Percentiles rank a stretch among this genome's conserved stretches.
These are phyloP conservation scores for Cephalotrichum gorgonifer DNA, from an alignment of 2,329 filamentous ascomycete genomes.

Conservation along the genomic window DNA sequence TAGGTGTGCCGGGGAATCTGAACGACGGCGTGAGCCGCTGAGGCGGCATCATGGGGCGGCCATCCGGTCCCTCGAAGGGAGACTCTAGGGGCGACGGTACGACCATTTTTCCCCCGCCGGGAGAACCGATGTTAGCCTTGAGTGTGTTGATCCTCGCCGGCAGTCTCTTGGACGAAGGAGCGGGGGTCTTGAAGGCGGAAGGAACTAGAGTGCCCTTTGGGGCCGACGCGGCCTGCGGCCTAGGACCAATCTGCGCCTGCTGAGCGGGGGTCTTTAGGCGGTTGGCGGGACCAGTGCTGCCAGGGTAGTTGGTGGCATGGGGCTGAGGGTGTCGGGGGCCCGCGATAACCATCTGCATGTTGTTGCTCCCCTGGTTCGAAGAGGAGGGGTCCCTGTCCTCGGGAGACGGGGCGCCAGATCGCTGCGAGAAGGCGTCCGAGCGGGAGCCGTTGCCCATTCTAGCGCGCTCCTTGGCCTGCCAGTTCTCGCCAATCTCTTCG, in stretches of 20 bases:
- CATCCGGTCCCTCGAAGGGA: background rate
- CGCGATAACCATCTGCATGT: background rate
- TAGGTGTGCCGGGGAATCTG: background rate
- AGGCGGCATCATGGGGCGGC: background rate
- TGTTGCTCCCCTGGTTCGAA: background rate
- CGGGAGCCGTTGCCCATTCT: background rate
- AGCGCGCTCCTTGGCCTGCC: background rate
- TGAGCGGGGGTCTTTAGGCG: background rate
- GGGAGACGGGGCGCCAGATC: background rate
- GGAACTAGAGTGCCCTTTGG: background rate
- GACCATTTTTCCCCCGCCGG: background rate
- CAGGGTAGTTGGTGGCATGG: background rate
- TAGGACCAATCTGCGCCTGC: background rate
- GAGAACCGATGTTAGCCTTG: background rate
- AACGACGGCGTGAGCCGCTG: background rate
- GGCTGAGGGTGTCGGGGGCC: background rate
- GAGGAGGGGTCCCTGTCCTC: background rate
- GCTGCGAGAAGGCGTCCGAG: background rate
- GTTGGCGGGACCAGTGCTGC: background rate
- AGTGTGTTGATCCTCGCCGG: background rate
- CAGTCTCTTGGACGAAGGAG: background rate
- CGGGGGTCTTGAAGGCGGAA: background rate
- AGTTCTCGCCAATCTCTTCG: background rate
- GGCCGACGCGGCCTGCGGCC: background rate
- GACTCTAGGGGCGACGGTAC: background rate